Evolutionary conservation across 2,329 filamentous ascomycete species (phyloP), one percentile per base, ranked within the genome.

Genomic region (Pseudohalonectria lignicola): DNA sequence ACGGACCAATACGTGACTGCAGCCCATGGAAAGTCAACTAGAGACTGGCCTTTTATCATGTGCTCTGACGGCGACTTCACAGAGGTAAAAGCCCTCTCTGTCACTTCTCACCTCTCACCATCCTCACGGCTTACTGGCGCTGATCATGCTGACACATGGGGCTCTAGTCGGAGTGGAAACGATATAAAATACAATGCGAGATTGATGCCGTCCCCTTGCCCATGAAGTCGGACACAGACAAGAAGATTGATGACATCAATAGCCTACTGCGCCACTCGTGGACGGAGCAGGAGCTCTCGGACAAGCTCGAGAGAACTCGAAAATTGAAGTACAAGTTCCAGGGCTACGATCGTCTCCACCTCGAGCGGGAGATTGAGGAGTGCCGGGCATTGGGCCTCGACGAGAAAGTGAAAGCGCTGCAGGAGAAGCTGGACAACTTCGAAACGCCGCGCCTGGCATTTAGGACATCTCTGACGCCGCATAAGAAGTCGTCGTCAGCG

Each of bases 21-120:
- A 31, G 79, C 86, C 7, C 83, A 94, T 54, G 92, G 92, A 33
- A 87, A 88, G 50, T 72, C 83, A 0, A 74, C 86, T 53, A 82
- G 82, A 55, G 79, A 88, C 26, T 95, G 87, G 62, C 87, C 88
- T 4, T 95, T 96, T 58, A 81, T 92, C 44, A 81, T 82, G 45
- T 88, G 90, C 54, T 96, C 92, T 0, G 88, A 94, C 56, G 77
- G 79, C 36, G 68, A 71, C 31, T 84, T 96, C 52, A 85, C 82
- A n/a, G 86, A 92, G 59, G 82, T 86, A 64, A 46, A n/a, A n/a
- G n/a, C n/a, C n/a, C n/a, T n/a, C n/a, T n/a, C n/a, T n/a, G n/a
- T n/a, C n/a, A n/a, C n/a, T n/a, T n/a, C n/a, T n/a, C n/a, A n/a
- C n/a, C n/a, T n/a, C n/a, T n/a, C n/a, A n/a, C n/a, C n/a, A n/a